Evolutionary conservation across 257 asterid species (phyloP), one percentile per base, ranked within the genome.

Genomic region (Salvia splendens): DNA sequence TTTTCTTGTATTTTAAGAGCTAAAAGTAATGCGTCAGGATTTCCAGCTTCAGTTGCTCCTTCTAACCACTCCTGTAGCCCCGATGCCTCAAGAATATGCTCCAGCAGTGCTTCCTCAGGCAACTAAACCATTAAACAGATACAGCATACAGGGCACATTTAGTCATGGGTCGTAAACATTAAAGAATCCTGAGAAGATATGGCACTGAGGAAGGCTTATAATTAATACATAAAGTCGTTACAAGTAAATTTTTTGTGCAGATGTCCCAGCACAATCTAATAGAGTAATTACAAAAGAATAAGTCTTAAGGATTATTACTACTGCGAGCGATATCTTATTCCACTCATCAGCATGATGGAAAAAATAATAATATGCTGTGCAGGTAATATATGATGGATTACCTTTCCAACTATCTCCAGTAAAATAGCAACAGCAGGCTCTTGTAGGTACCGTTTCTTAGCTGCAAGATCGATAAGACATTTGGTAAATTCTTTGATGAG

Each of bases 11-110:
- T 55, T 76, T 81, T 85, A 43, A 91, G 87, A 64, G 98, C 98
- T 72, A 94, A 77, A 67, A 87, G 85, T 76, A 94, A 82, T 12
- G 98, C 96, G 59, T 91, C 99, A 6, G 99, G 96, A 81, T 86
- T 91, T 59, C 99, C 97, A 68, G 70, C 80, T 74, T 77, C 94
- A 53, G 84, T 69, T 75, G 96, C 90, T 73, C 86, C 77, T 59
- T 81, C 93, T 72, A 89, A 85, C 96, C 96, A 94, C 77, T 88
- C 90, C 73, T 79, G 86, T 64, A 94, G 79, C 69, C 86, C 98
- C 12, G 89, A 90, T 78, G 85, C 96, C 83, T 89, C 96, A 69
- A 91, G 84, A 42, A 94, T 78, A 71, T 91, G 87, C 76, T 77
- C 78, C 59, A 72, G 45, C 62, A 87, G 63, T 52, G 87, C 93